Conservation (phyloP, 2,329 filamentous ascomycete species). For the Cordyceps javanica region DNA sequence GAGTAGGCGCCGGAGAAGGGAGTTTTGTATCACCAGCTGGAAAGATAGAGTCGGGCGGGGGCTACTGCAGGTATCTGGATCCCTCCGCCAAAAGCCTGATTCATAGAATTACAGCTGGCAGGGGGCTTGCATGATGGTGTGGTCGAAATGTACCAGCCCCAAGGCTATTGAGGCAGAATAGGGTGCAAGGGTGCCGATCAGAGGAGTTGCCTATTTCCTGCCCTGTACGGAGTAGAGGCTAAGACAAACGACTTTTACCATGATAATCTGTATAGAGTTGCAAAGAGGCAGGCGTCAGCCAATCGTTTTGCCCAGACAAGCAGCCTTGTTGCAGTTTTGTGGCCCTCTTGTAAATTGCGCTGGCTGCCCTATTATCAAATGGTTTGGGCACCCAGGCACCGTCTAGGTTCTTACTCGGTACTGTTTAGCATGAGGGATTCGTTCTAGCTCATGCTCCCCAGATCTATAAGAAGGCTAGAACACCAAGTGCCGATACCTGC, state of each 20-base stretch:
- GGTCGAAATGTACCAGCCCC: not conserved
- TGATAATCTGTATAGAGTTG: not conserved
- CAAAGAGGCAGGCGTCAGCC: not conserved
- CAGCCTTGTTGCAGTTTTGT: not conserved
- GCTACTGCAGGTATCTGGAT: constrained; percentile 1
- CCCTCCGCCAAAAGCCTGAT: constrained; percentile 1
- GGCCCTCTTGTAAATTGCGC: not conserved
- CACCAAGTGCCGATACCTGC: not conserved
- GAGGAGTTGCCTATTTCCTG: not conserved
- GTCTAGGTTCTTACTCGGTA: not conserved
- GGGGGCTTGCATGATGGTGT: constrained; percentile 2
- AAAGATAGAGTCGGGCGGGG: not conserved
- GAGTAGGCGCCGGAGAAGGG: not conserved
- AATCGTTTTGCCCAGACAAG: not conserved
- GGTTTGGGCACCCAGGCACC: not conserved
- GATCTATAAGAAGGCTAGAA: not conserved
- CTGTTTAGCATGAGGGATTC: not conserved
- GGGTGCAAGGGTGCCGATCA: not conserved
- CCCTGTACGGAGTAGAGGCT: not conserved
- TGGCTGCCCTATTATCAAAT: not conserved
- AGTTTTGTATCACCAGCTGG: constrained; percentile 1
- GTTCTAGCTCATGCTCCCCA: not conserved
- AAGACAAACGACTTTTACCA: not conserved
- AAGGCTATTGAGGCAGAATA: not conserved
- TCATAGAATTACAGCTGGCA: constrained; percentile 1